A percentile compares a stretch with the other conserved stretches of the same genome.
Evolutionary conservation across 306 rosid species (phyloP).

Genomic region (Cucumis hystrix): DNA sequence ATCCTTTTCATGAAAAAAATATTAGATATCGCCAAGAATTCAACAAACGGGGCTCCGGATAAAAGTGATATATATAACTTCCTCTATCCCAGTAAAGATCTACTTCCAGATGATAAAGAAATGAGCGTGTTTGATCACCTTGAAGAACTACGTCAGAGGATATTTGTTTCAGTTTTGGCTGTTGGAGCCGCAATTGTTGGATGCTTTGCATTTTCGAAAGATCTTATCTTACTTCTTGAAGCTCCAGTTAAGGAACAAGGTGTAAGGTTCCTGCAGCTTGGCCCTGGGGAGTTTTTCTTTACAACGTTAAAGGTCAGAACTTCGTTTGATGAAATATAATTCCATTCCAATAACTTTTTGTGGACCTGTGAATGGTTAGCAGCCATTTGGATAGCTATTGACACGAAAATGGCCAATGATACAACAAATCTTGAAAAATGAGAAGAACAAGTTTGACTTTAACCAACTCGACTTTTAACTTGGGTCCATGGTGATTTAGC

Average conservation of each 20-base stretch:
- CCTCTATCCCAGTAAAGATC: constrained; percentile 77
- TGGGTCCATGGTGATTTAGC: neutral
- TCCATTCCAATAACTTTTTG: neutral
- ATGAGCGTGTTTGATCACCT: constrained; percentile 91
- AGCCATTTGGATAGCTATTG: neutral
- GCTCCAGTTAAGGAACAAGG: constrained; percentile 86
- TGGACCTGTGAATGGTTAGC: neutral
- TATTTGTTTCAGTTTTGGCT: constrained; percentile 64
- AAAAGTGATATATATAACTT: constrained; percentile 44
- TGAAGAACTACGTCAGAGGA: constrained; percentile 95
- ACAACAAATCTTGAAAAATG: neutral
- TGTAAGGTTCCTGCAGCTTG: constrained; percentile 86
- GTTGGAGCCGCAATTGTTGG: constrained; percentile 75
- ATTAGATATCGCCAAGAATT: constrained; percentile 20
- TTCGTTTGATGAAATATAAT: neutral
- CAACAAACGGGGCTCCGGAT: constrained; percentile 34
- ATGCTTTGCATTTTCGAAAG: constrained; percentile 87
- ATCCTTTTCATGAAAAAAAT: constrained; percentile 6
- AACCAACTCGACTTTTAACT: neutral
- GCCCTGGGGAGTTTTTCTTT: constrained; percentile 96
- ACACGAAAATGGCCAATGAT: neutral
- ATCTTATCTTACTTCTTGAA: constrained; percentile 58
- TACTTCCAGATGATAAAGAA: constrained; percentile 91
- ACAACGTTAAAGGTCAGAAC: constrained; percentile 67
- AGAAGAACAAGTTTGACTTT: neutral